Conservation (phyloP, 495 filamentous ascomycete species). For the Cercophora samala region DNA sequence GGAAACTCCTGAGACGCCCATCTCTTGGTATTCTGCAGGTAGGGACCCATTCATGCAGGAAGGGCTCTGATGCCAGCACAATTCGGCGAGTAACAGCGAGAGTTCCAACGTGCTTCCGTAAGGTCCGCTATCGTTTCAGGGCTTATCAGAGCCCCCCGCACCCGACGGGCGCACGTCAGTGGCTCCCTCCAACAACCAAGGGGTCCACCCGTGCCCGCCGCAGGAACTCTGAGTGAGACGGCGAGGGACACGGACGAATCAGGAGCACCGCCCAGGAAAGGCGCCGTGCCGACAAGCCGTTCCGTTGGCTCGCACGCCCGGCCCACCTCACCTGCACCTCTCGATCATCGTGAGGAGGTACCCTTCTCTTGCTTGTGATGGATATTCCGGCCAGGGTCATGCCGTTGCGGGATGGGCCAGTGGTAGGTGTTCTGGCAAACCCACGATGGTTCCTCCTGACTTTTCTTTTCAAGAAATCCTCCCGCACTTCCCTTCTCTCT, state of each 20-base stretch:
- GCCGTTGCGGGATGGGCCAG: neutral
- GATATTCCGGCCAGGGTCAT: neutral
- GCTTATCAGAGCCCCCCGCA: conserved; percentile 14
- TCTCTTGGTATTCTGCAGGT: neutral
- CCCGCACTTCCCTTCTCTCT: neutral
- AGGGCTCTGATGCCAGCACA: conserved; percentile 7
- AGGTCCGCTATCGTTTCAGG: conserved; percentile 8
- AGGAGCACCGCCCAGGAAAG: neutral
- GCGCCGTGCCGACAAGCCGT: conserved; percentile 2
- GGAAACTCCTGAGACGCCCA: neutral
- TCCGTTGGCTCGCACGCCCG: conserved; percentile 3
- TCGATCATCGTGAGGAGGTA: neutral
- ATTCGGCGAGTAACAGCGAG: conserved; percentile 10
- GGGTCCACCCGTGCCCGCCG: neutral
- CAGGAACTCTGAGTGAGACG: neutral
- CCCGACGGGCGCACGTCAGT: conserved; percentile 10
- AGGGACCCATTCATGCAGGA: conserved; percentile 2
- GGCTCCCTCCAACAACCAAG: conserved; percentile 1
- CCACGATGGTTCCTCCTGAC: neutral
- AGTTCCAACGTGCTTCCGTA: conserved; percentile 6
- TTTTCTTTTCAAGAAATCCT: neutral
- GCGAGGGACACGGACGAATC: neutral
- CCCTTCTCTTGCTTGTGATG: neutral
- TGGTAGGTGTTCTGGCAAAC: neutral
- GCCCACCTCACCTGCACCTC: conserved; percentile 4